A percentile compares a stretch with the other conserved stretches of the same genome.
Conservation (phyloP, 2,329 filamentous ascomycete species). For the Stagonosporopsis rhizophila region DNA sequence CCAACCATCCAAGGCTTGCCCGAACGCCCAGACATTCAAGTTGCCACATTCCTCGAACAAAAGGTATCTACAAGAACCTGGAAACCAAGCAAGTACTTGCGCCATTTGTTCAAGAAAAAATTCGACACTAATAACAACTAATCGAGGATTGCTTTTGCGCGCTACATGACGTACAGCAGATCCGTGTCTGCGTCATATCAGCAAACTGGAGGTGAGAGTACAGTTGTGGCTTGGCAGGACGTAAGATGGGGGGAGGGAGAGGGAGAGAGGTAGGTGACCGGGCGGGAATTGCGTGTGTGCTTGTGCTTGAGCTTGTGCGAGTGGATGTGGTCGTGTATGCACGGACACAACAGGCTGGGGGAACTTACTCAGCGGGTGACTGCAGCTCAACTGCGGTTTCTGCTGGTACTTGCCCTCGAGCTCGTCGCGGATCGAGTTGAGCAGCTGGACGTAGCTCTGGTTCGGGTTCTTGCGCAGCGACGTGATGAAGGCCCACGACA, state of each 20-base stretch:
- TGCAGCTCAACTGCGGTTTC: constrained; percentile 95
- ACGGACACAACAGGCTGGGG: background rate
- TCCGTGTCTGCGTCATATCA: constrained; percentile 23
- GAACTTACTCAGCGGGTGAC: constrained; percentile 89
- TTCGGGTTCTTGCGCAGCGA: constrained; percentile 91
- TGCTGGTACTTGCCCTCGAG: constrained; percentile 86
- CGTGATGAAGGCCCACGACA: constrained; percentile 97
- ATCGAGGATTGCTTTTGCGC: constrained; percentile 8
- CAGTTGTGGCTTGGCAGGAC: background rate
- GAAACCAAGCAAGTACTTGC: no score
- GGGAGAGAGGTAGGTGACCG: no score
- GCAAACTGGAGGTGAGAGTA: background rate
- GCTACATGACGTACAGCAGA: constrained; percentile 28
- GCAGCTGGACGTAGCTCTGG: constrained; percentile 93
- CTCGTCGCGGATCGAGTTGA: constrained; percentile 94
- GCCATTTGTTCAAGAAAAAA: no score
- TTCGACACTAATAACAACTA: no score
- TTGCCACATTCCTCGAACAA: no score
- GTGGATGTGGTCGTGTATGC: no score
- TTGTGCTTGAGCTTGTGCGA: no score
- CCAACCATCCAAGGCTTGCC: no score
- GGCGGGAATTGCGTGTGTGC: no score
- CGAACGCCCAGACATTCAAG: no score
- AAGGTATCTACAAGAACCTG: no score
- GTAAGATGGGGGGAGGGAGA: background rate